Base-by-base conservation (phyloP, 805 yeast genomes). In the Metschnikowia henanensis region DNA sequence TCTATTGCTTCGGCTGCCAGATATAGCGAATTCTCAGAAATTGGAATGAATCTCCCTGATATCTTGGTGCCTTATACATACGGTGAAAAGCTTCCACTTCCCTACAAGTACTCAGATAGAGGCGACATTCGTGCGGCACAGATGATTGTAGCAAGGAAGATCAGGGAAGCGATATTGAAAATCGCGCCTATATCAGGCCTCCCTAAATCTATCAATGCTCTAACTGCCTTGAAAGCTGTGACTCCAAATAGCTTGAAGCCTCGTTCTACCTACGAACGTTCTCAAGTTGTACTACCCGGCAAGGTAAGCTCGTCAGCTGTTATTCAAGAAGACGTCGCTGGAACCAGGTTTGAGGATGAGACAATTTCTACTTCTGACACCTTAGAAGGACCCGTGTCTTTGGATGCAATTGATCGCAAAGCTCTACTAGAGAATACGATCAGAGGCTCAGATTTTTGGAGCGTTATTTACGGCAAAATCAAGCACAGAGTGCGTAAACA, bases 201-300 rank as follows among this genome's bases (percentile, higher is more conserved):
- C 12, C 97, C 97, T 1, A 83, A 83, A 53, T 79, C 90, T 1
- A 91, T 91, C 61, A 91, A 90, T 61, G 77, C 95, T 1, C 65
- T 91, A 56, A 83, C 79, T 55, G 70, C 73, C 15, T 68, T 90
- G 44, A 79, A 79, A 47, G 75, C 75, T 21, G 80, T 72, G 1
- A 87, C 96, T 0, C 96, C 96, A 5, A 57, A 65, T 3, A 54
- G 53, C 37, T 49, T 56, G 36, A 45, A 46, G 36, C 47, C 57
- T 4, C 45, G 36, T 13, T 28, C 13, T 30, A 47, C 42, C 30
- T 61, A 72, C 0, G 62, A 58, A 32, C 52, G 76, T 26, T 56
- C 60, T 5, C 47, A 57, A 15, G 50, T 58, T 4, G 64, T 68
- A 6, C 41, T 52, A 17, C 69, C 70, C 4, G 70, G 69, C 12